A percentile compares a stretch with the other conserved stretches of the same genome.
These are phyloP conservation scores for Cynanchum wilfordii DNA, from an alignment of 257 asterid species.

Conservation along the genomic window DNA sequence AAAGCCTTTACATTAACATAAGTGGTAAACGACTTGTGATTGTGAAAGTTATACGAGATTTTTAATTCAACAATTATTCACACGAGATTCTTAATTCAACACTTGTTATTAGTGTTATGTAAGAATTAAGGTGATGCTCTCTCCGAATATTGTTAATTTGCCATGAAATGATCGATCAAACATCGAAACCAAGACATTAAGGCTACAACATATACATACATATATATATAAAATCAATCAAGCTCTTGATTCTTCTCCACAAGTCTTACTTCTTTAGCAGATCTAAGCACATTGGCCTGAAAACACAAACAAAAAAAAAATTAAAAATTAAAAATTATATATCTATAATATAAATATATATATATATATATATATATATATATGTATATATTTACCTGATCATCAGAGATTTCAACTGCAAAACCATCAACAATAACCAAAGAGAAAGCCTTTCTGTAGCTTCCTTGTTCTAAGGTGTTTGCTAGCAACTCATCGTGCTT, in stretches of 20 bases:
- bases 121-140: no score
- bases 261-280: constrained; percentile 67
- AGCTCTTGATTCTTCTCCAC: constrained; percentile 91
- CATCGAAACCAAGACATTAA: background rate
- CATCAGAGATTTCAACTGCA: constrained; percentile 68
- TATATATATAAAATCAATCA: constrained; percentile 8
- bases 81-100: no score
- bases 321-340: no score
- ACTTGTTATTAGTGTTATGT: no score
- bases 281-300: constrained; percentile 55
- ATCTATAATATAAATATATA: no score
- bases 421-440: constrained; percentile 82
- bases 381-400: constrained; percentile 40
- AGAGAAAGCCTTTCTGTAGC: constrained; percentile 67
- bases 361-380: no score
- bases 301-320: background rate
- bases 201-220: background rate
- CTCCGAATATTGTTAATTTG: background rate
- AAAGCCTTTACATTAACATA: no score
- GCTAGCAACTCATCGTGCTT: constrained; percentile 76
- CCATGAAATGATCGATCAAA: background rate
- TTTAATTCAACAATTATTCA: no score
- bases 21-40: no score
- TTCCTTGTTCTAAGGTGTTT: constrained; percentile 45
- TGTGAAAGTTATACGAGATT: no score